Base-by-base conservation (phyloP, 2,329 filamentous ascomycete genomes). In the Scedosporium dehoogii region DNA sequence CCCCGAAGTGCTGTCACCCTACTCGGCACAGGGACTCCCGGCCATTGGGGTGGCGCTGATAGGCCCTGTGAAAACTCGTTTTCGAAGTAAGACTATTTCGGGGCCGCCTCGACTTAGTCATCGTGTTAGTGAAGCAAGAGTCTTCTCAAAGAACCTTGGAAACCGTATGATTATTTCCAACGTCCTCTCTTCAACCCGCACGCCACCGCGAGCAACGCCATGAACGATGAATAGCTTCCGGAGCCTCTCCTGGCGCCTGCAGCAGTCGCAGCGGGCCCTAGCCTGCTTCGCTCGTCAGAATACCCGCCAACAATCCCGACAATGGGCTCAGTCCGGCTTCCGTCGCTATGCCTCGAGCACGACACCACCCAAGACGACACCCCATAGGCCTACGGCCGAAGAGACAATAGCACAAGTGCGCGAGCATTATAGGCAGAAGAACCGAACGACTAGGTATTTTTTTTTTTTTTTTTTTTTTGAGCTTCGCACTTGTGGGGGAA, bases 401-500 rank as follows among this genome's bases (percentile, higher is more conserved):
- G 70, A 73, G 18, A 69, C 73, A 4, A 89, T 91, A 85, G 85
- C 86, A 53, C 78, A 85, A 67, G 75, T 90, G 72, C 81, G 81
- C 29, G 82, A 80, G 59, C 80, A 85, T 21, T 91, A 90, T 68
- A 83, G 80, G 66, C 75, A 78, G 68, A 88, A 85, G 77, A 92
- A 92, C 69, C 77, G 79, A 65, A 88, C 88, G 7, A 86, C 71
- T 71, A 73, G 72, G 75, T 76, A 73, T 63, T 71, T 18, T 10
- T 44, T 51, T 23, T 10, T 16, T 63, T 71, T 18, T 10, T 44
- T 51, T 23, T 10, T 16, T 23, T 23, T 44, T 25, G 18, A 3
- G 55, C 18, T 55, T 66, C 65, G 48, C 65, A 61, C 33, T 55
- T 27, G 23, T 12, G 58, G 3, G 38, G 18, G 38, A 44, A 44